Evolutionary conservation across 139 green algal genomes (phyloP).

Genomic region (Tetraselmis striata): DNA sequence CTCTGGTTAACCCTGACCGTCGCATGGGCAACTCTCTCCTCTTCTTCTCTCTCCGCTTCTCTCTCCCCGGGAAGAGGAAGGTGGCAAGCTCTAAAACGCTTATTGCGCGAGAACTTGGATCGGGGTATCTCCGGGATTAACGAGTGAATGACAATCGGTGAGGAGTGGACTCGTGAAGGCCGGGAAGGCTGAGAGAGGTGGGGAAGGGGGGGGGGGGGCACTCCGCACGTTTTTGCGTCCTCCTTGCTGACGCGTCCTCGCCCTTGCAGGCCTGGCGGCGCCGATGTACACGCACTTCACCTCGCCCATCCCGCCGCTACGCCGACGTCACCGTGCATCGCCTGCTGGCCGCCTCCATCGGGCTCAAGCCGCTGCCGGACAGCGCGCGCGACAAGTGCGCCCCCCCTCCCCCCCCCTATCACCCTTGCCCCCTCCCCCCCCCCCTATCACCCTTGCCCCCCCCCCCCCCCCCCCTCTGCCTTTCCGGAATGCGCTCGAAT

Average conservation of each 20-base stretch:
- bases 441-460: too few species aligned
- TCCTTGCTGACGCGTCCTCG: not conserved
- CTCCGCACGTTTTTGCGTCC: not conserved
- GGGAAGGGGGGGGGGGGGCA: too few species aligned
- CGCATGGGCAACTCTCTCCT: too few species aligned
- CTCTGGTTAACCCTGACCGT: too few species aligned
- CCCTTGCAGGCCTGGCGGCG: slow-evolving; percentile 57
- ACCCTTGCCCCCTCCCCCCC: not conserved
- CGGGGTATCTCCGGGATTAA: too few species aligned
- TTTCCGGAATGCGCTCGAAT: too few species aligned
- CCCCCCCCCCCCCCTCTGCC: too few species aligned
- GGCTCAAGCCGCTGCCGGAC: slow-evolving; percentile 66
- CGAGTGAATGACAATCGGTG: too few species aligned
- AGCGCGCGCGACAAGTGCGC: slow-evolving; percentile 33
- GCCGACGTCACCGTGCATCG: slow-evolving; percentile 91
- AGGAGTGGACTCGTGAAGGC: not conserved
- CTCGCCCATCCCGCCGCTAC: slow-evolving; percentile 77
- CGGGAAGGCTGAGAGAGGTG: not conserved
- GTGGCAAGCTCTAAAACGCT: not conserved
- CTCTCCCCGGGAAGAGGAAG: too few species aligned
- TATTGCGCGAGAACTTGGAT: too few species aligned
- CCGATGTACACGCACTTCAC: slow-evolving; percentile 98
- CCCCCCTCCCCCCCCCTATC: too few species aligned
- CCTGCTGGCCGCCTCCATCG: slow-evolving; percentile 70
- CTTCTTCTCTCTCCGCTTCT: too few species aligned